A percentile compares a stretch with the other conserved stretches of the same genome.
phyloP scores from a whole-genome alignment of 1,139 yeast genomes.

The Pichia sp. region DNA sequence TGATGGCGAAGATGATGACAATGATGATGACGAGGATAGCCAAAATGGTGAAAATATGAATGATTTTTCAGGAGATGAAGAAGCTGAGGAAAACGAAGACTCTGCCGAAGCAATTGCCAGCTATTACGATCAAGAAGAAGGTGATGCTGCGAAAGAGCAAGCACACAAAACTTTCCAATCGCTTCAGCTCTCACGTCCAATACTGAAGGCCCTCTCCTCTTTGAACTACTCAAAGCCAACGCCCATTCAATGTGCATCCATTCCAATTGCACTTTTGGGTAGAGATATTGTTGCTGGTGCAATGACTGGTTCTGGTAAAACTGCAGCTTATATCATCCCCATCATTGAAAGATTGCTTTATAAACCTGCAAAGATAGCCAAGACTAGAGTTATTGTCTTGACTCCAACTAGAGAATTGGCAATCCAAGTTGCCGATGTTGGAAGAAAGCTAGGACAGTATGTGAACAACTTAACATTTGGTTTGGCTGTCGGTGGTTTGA shows the following conservation, averaged over 20 bases:
- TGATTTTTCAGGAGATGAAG: constrained; percentile 28
- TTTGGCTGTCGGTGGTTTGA: constrained; percentile 96
- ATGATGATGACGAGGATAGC: constrained; percentile 46
- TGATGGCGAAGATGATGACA: constrained; percentile 55
- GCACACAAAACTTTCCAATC: constrained; percentile 64
- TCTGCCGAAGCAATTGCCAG: constrained; percentile 66
- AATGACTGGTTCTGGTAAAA: constrained; percentile 98
- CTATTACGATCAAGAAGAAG: constrained; percentile 56
- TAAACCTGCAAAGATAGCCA: constrained; percentile 77
- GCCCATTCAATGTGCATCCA: constrained; percentile 88
- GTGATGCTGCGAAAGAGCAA: constrained; percentile 36
- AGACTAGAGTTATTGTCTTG: constrained; percentile 83
- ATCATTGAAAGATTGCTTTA: constrained; percentile 85
- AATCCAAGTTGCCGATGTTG: constrained; percentile 92
- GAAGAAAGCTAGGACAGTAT: constrained; percentile 72
- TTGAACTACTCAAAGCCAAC: constrained; percentile 83
- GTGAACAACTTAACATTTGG: constrained; percentile 77
- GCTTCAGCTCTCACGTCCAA: constrained; percentile 81
- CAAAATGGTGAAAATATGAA: constrained; percentile 28
- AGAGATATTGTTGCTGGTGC: constrained; percentile 99
- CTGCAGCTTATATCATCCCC: constrained; percentile 97
- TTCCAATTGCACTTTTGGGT: constrained; percentile 88
- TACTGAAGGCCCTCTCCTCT: constrained; percentile 71
- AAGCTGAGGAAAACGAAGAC: constrained; percentile 38
- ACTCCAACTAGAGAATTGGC: constrained; percentile 98